phyloP scores from a whole-genome alignment of 129 eudicot species.

The Sambucus nigra region DNA sequence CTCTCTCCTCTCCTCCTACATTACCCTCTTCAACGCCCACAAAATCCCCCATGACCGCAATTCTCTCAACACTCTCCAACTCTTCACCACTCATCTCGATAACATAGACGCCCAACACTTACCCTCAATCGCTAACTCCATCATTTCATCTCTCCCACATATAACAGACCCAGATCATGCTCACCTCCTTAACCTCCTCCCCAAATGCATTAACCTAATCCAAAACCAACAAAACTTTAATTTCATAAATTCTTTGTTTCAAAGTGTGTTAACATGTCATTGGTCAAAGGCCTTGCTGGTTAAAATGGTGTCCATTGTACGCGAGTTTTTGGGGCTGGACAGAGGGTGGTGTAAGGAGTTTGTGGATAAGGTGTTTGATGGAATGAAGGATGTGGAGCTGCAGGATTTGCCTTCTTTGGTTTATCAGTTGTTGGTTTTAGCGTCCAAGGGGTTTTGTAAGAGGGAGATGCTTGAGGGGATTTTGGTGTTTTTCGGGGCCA shows the following conservation, averaged over 20 bases:
- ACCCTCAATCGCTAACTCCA: conserved; percentile 24
- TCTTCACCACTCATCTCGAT: conserved; percentile 34
- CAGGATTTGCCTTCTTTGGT: conserved; percentile 74
- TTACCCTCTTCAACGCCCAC: conserved; percentile 39
- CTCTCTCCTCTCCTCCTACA: conserved; percentile 39
- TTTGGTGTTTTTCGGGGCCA: conserved; percentile 48
- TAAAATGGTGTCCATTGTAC: conserved; percentile 46
- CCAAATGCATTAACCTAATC: conserved; percentile 42
- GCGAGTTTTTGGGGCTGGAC: conserved; percentile 46
- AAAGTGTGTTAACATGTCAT: conserved; percentile 21
- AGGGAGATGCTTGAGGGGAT: conserved; percentile 60
- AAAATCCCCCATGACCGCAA: conserved; percentile 44
- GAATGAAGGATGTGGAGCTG: conserved; percentile 47
- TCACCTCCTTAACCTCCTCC: conserved; percentile 49
- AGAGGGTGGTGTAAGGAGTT: conserved; percentile 43
- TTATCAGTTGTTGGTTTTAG: conserved; percentile 71
- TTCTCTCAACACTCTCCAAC: conserved; percentile 47
- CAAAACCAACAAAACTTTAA: conserved; percentile 16
- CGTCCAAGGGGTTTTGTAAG: conserved; percentile 58
- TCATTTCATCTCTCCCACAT: conserved; percentile 18
- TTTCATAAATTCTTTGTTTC: conserved; percentile 35
- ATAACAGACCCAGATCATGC: conserved; percentile 47
- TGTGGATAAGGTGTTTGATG: conserved; percentile 50
- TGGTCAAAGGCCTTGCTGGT: conserved; percentile 60
- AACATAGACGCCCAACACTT: conserved; percentile 19